Evolutionary conservation across 1,284 basidiomycete genomes (phyloP), one percentile per base, ranked within the genome.

Genomic region (Cystobasidium pallidum): DNA sequence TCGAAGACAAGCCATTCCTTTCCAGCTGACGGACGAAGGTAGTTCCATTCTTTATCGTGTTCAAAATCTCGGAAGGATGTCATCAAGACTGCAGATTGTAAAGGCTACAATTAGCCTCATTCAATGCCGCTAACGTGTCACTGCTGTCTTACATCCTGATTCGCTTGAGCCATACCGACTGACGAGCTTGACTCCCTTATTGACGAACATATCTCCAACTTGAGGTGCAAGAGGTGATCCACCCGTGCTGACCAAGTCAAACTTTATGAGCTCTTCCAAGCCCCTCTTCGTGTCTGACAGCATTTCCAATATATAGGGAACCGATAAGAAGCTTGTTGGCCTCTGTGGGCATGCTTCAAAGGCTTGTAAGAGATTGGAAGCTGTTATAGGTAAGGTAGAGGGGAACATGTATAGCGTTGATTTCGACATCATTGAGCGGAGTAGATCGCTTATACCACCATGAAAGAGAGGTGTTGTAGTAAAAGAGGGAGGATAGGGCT

Each of bases 31-130:
- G 81, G 51, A 54, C 84, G 80, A 7, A 87, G 80, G 82, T 85
- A 88, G 76, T 86, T 86, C 87, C 88, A 89, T 24, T 79, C 83
- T 75, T 85, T 86, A 81, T 89, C 88, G 4, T 73, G 79, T 0
- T 76, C 78, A 74, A 85, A 87, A 71, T 85, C 82, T 13, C 86
- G 83, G 63, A 81, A 81, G 10, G 85, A 86, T 76, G 84, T 83
- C 83, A 86, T 80, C 72, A 88, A 78, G 39, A 81, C 81, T 57
- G 55, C 52, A 32, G 21, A 13, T 30, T 19, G 32, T 4, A 15
- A 13, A 51, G 19, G 26, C 21, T 19, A 41, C 15, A 32, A 26
- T 66, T 55, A 66, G 65, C 21, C 36, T 39, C 13, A 13, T 39
- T 13, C n/a, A n/a, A n/a, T n/a, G n/a, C n/a, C n/a, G n/a, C n/a